These are phyloP conservation scores for Diospyros lotus DNA, from an alignment of 148 eudicot genomes.

Conservation along the genomic window DNA sequence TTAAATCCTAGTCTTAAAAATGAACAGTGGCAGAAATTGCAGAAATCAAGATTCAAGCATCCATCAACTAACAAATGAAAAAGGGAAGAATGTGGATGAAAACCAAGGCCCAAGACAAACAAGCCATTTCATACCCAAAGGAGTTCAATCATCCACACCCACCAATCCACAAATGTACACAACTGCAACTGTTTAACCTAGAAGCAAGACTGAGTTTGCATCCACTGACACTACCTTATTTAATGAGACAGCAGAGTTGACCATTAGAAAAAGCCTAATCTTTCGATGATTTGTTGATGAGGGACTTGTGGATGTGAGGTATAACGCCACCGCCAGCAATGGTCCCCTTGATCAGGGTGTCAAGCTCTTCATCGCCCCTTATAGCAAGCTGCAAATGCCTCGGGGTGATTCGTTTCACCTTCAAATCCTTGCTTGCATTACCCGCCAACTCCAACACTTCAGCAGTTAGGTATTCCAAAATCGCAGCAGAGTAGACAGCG, in stretches of 20 bases:
- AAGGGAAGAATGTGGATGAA: too few species aligned
- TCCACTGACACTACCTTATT: not conserved
- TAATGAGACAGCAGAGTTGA: too few species aligned
- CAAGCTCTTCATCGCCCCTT: slow-evolving; percentile 6
- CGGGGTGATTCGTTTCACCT: slow-evolving; percentile 3
- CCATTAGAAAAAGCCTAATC: not conserved
- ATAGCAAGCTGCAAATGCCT: slow-evolving; percentile 4
- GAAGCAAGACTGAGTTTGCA: too few species aligned
- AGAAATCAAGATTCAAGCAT: too few species aligned
- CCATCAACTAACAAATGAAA: too few species aligned
- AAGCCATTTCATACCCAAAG: too few species aligned
- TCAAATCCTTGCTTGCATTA: slow-evolving; percentile 8
- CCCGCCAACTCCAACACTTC: slow-evolving; percentile 11
- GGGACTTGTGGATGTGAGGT: slow-evolving; percentile 9
- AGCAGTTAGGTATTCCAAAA: slow-evolving; percentile 2
- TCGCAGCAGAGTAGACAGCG: slow-evolving; percentile 4
- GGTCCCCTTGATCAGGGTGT: not conserved
- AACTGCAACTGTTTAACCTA: too few species aligned
- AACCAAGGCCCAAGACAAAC: too few species aligned
- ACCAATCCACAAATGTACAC: too few species aligned
- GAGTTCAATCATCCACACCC: too few species aligned
- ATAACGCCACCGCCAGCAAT: slow-evolving; percentile 5
- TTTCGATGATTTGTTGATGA: slow-evolving; percentile 3
- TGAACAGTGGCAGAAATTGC: too few species aligned
- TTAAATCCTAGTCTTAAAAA: too few species aligned